Evolutionary conservation across 768 basidiomycete genomes (phyloP).

Genomic region (Russula vinacea): DNA sequence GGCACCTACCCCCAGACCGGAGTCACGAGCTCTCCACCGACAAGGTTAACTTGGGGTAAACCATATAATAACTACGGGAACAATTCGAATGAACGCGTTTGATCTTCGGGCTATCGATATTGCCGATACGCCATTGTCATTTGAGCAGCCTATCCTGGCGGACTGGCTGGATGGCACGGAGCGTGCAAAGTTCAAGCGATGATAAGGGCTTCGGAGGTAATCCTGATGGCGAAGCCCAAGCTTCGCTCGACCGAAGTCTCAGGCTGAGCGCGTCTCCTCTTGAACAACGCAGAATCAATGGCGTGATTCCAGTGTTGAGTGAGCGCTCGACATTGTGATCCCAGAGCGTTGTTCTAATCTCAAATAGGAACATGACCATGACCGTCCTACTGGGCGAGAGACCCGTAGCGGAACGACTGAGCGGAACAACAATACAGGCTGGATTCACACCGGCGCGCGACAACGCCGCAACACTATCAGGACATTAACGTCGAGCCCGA

Average conservation of each 20-base stretch:
- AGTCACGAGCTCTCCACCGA: too few species aligned
- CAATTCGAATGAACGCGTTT: too few species aligned
- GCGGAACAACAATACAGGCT: neutral
- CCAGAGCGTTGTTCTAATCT: slow-evolving; percentile 4
- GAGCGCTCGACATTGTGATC: neutral
- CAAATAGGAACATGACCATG: slow-evolving; percentile 10
- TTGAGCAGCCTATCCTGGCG: too few species aligned
- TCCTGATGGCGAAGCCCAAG: neutral
- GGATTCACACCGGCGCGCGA: neutral
- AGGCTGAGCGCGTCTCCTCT: neutral
- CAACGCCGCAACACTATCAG: neutral
- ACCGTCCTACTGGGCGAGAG: neutral
- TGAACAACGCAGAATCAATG: neutral
- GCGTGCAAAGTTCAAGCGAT: too few species aligned
- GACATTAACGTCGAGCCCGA: neutral
- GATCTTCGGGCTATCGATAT: too few species aligned
- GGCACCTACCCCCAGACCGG: too few species aligned
- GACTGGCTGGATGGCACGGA: too few species aligned
- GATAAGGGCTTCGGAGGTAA: too few species aligned
- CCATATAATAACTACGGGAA: too few species aligned
- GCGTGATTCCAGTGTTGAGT: slow-evolving; percentile 24
- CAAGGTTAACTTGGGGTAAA: too few species aligned
- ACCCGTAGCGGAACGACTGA: neutral
- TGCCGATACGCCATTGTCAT: too few species aligned
- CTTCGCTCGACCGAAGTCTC: neutral